Conservation (phyloP, 2,329 filamentous ascomycete genomes). For the Ophiognomonia clavigignenti-juglandacearum region DNA sequence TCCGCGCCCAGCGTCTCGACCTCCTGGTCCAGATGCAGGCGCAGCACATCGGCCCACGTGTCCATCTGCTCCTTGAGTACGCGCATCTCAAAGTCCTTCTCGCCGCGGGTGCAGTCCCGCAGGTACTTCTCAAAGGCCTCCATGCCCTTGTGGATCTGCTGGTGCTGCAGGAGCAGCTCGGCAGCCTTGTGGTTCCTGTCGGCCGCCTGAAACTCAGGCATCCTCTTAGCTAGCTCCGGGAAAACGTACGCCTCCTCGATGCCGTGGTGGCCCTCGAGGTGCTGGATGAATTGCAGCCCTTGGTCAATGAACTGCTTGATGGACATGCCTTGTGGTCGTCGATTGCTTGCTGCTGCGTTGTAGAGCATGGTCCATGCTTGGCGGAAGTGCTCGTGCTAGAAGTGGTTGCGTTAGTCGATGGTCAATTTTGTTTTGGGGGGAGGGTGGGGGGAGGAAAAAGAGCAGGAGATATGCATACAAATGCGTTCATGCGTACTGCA, state of each 20-base stretch:
- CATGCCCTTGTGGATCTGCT: slow-evolving; percentile 71
- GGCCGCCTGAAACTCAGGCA: slow-evolving; percentile 66
- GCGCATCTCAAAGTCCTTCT: slow-evolving; percentile 50
- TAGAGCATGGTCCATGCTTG: slow-evolving; percentile 68
- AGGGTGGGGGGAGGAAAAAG: no score
- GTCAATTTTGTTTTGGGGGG: not conserved
- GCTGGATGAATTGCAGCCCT: slow-evolving; percentile 64
- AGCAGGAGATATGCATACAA: slow-evolving; percentile 40
- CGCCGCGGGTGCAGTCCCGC: slow-evolving; percentile 53
- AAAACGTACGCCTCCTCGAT: slow-evolving; percentile 84
- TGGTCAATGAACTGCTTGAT: slow-evolving; percentile 63
- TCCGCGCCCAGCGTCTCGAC: slow-evolving; percentile 73
- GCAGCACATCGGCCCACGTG: slow-evolving; percentile 70
- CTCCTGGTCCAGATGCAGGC: slow-evolving; percentile 81
- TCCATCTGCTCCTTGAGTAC: slow-evolving; percentile 71
- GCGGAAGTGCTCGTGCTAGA: slow-evolving; percentile 72
- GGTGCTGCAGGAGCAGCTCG: slow-evolving; percentile 68
- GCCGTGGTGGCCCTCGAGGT: slow-evolving; percentile 71
- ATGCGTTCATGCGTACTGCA: slow-evolving; percentile 70
- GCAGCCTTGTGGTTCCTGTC: slow-evolving; percentile 19
- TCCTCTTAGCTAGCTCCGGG: slow-evolving; percentile 68
- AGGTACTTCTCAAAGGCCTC: slow-evolving; percentile 65
- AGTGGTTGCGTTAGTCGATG: no score
- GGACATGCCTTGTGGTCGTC: slow-evolving; percentile 59
- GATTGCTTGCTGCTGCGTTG: slow-evolving; percentile 53